Evolutionary conservation across 2,329 filamentous ascomycete species (phyloP), one percentile per base, ranked within the genome.

Genomic region (Ascochyta viciae-villosae): DNA sequence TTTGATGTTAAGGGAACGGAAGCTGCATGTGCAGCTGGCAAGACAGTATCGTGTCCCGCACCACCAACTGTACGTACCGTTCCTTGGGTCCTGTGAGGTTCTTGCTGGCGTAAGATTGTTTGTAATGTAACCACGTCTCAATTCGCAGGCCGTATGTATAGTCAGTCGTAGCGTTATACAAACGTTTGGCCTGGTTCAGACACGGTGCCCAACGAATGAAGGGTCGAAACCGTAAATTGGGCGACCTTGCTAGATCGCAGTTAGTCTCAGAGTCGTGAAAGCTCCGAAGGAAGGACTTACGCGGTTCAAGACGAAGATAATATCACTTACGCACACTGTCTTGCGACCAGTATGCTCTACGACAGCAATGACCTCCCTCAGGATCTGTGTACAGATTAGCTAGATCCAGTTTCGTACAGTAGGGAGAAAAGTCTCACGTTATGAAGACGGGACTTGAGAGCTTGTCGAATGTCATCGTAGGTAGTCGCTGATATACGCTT

Each of bases 401-500:
- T n/a, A 38, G 29, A 23, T 5, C 7, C 13, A 6, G 5, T 16
- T 2, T 5, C 13, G 9, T 6, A 16, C 8, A 15, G 10, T 6
- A n/a, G 2, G 12, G 10, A 16, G 9, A 27, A 10, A 23, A n/a
- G 59, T 19, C 72, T 53, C 45, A 73, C 70, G 0, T 29, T 2
- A 15, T 56, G 49, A 3, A 93, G 74, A 0, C 81, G 77, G 0
- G 64, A 57, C 22, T 81, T 84, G 1, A 93, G 48, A 0, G 80
- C 84, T 0, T 4, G 16, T 0, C 90, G 79, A 0, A 82, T 73
- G 0, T 90, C 87, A 0, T 86, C 80, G 65, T 93, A 93, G 3
- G 92, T 87, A 0, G 41, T 61, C 0, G 70, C 82, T 0, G 87
- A 88, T 8, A 93, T 91, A 0, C 90, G 81, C 70, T 92, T 92